Percentiles rank a stretch among this genome's conserved stretches.
These are phyloP conservation scores for Haematococcus sp. DNA, from an alignment of 139 green algal genomes.

Conservation along the genomic window DNA sequence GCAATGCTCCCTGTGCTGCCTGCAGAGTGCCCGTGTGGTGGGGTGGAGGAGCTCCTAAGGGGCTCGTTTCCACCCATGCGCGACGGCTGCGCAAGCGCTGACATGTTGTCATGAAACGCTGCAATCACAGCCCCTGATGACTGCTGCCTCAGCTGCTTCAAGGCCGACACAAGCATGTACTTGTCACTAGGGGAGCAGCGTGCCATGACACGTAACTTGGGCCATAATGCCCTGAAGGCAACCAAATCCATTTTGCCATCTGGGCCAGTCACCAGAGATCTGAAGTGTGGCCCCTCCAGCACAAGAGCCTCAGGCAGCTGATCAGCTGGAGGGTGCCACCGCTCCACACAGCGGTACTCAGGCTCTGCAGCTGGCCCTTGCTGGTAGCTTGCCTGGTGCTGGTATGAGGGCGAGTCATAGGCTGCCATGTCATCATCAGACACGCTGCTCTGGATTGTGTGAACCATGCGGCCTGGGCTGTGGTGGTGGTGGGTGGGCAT, in stretches of 20 bases:
- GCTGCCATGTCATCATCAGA: too few species aligned
- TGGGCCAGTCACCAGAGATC: conserved; percentile 40
- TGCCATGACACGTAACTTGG: conserved; percentile 80
- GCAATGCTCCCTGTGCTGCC: too few species aligned
- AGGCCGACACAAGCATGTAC: conserved; percentile 75
- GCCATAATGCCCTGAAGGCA: conserved; percentile 67
- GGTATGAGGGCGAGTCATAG: too few species aligned
- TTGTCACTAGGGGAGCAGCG: conserved; percentile 92
- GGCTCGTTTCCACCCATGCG: too few species aligned
- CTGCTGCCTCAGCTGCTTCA: conserved; percentile 23
- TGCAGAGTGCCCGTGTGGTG: too few species aligned
- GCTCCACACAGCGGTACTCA: not conserved
- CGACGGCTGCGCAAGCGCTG: too few species aligned
- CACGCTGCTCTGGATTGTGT: too few species aligned
- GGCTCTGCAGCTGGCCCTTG: not conserved
- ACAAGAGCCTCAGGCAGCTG: conserved; percentile 27
- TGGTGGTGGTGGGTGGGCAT: too few species aligned
- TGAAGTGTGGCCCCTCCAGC: conserved; percentile 67
- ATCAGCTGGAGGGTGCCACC: not conserved
- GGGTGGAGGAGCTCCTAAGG: too few species aligned
- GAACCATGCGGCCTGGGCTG: too few species aligned
- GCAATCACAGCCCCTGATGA: conserved; percentile 4
- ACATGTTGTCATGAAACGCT: not conserved
- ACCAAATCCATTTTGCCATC: conserved; percentile 64
- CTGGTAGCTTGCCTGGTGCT: too few species aligned